phyloP scores from a whole-genome alignment of 768 basidiomycete genomes.

The Suillus decipiens region DNA sequence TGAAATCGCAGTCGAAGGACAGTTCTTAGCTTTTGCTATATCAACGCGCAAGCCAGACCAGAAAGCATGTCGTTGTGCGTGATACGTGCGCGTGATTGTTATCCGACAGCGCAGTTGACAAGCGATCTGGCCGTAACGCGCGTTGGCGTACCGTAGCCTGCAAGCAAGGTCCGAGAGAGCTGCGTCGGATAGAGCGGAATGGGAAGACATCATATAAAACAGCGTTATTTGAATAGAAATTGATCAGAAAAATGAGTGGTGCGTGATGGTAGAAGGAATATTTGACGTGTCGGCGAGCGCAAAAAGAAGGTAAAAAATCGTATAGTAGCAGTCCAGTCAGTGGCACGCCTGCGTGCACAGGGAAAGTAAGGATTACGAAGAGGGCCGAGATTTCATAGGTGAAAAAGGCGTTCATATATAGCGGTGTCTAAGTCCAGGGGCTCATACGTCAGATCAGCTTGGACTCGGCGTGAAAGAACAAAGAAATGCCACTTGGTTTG shows the following conservation, averaged over 20 bases:
- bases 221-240: conserved; percentile 10
- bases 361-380: conserved; percentile 5
- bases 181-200: conserved; percentile 23
- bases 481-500: conserved; percentile 13
- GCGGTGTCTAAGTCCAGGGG: neutral
- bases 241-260: conserved; percentile 7
- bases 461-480: conserved; percentile 7
- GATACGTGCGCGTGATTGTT: conserved; percentile 36
- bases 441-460: neutral
- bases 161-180: conserved; percentile 38
- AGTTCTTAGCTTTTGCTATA: conserved; percentile 41
- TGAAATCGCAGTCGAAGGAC: conserved; percentile 43
- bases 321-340: conserved; percentile 11
- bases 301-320: conserved; percentile 8
- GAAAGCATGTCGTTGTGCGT: conserved; percentile 50
- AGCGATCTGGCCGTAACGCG: conserved; percentile 41
- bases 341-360: conserved; percentile 17
- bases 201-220: conserved; percentile 5
- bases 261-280: neutral
- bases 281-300: neutral
- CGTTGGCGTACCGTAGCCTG: conserved; percentile 47
- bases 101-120: conserved; percentile 36
- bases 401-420: conserved; percentile 23
- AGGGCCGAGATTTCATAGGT: conserved; percentile 16
- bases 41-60: conserved; percentile 47